Percentiles rank a stretch among this genome's conserved stretches.
These are phyloP conservation scores for Bacidia gigantensis DNA, from an alignment of 495 filamentous ascomycete genomes.

Conservation along the genomic window DNA sequence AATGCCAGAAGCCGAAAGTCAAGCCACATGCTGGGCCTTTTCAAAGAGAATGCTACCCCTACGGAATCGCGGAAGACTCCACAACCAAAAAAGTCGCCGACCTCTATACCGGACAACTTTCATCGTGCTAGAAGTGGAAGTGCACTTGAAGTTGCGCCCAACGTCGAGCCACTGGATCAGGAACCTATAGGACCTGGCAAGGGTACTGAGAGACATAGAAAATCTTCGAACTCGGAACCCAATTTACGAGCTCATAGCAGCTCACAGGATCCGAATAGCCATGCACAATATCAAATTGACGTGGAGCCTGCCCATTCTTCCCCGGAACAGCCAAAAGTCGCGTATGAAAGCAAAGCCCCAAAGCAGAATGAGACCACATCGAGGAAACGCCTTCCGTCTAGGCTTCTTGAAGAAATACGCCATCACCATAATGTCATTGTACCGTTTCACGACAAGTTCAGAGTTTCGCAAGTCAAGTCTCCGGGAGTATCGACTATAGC, in stretches of 20 bases:
- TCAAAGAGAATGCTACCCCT: conserved; percentile 69
- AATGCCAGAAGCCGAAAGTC: conserved; percentile 83
- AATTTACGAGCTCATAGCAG: too few relatives aligned
- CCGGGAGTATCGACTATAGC: background rate
- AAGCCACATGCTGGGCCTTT: conserved; percentile 80
- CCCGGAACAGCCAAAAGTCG: background rate
- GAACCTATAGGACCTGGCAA: too few relatives aligned
- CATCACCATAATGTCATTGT: conserved; percentile 29
- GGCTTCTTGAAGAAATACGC: conserved; percentile 48
- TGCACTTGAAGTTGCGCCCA: too few relatives aligned
- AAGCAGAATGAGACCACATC: background rate
- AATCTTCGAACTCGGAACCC: too few relatives aligned
- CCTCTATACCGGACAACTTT: too few relatives aligned
- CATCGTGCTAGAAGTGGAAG: too few relatives aligned
- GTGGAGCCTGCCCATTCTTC: too few relatives aligned
- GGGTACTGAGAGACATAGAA: too few relatives aligned
- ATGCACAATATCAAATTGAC: too few relatives aligned
- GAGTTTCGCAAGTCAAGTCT: background rate
- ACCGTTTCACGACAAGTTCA: conserved; percentile 16
- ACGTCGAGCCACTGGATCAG: too few relatives aligned
- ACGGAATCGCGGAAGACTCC: conserved; percentile 27
- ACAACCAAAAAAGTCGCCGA: background rate
- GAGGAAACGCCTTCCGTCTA: conserved; percentile 26
- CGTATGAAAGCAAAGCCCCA: background rate
- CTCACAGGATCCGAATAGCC: too few relatives aligned